Percentiles rank a stretch among this genome's conserved stretches.
These are phyloP conservation scores for Stagonosporopsis tanaceti DNA, from an alignment of 2,329 filamentous ascomycete species.

Conservation along the genomic window DNA sequence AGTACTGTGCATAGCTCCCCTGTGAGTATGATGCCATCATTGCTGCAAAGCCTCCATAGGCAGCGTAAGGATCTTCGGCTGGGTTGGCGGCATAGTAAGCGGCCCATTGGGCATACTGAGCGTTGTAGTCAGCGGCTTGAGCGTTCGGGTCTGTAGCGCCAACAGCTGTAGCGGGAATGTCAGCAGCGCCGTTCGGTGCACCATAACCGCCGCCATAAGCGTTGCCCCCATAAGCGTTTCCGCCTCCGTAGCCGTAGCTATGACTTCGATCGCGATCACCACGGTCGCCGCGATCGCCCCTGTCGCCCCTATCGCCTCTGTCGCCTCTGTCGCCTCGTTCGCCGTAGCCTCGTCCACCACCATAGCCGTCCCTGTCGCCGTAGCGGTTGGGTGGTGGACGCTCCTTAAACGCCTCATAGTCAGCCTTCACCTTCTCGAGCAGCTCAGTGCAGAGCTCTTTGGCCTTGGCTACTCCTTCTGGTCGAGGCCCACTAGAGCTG, in stretches of 20 bases:
- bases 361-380: slow-evolving; percentile 52
- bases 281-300: slow-evolving; percentile 51
- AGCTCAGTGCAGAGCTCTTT: slow-evolving; percentile 91
- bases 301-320: slow-evolving; percentile 39
- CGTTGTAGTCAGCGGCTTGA: slow-evolving; percentile 70
- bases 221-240: slow-evolving; percentile 47
- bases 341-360: slow-evolving; percentile 51
- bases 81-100: slow-evolving; percentile 65
- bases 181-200: slow-evolving; percentile 42
- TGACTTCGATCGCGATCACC: slow-evolving; percentile 51
- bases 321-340: slow-evolving; percentile 46
- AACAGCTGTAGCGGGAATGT: slow-evolving; percentile 43
- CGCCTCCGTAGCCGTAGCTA: slow-evolving; percentile 52
- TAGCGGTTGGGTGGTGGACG: slow-evolving; percentile 61
- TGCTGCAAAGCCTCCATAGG: slow-evolving; percentile 76
- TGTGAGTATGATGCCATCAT: slow-evolving; percentile 40
- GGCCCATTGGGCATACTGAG: slow-evolving; percentile 87
- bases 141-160: slow-evolving; percentile 54
- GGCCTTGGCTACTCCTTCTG: slow-evolving; percentile 82
- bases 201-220: slow-evolving; percentile 46
- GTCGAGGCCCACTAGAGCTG: slow-evolving; percentile 76
- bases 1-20: slow-evolving; percentile 43
- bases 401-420: slow-evolving; percentile 89
- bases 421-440: slow-evolving; percentile 82
- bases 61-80: slow-evolving; percentile 87